Evolutionary conservation across 306 rosid species (phyloP), one percentile per base, ranked within the genome.

Genomic region (Cajanus cajan): DNA sequence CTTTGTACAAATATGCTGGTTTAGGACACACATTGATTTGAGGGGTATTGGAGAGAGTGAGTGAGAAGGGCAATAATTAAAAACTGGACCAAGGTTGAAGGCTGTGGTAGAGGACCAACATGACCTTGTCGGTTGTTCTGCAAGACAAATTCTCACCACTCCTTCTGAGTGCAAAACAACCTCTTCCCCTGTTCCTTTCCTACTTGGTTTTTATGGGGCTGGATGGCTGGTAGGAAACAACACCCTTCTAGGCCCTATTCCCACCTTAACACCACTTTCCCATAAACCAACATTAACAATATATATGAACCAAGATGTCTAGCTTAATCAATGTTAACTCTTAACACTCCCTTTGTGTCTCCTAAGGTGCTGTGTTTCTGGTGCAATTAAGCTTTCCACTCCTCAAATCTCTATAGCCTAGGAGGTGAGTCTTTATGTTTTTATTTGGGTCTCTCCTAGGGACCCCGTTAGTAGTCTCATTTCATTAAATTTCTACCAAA

Each of bases 171-270:
- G 47, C 78, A 82, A 28, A 37, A 58, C 65, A 61, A 47, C 55
- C 70, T 16, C 68, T 10, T 61, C 74, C 57, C 78, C n/a, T 78
- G 82, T 82, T 82, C 82, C 77, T 86, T 78, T 47, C 76, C 8
- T 78, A 73, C 33, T 36, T 85, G 64, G 77, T 73, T 84, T 87
- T 80, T 61, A 80, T 76, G 87, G 76, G 52, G 44, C 34, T 86
- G 84, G 94, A 88, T 84, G 97, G 97, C 24, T 86, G 90, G 75
- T 90, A 83, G 98, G 98, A 90, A 93, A 85, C 99, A 92, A 72
- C 21, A 21, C 65, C 71, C 73, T 36, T 48, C 76, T 75, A 40
- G 55, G 4, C 74, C 44, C 78, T 61, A 66, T 50, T 67, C 54
- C 50, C 48, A 59, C 18, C 24, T 31, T n/a, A 25, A 7, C 78